phyloP scores from a whole-genome alignment of 2,329 filamentous ascomycete genomes.

The Cercospora sp. region DNA sequence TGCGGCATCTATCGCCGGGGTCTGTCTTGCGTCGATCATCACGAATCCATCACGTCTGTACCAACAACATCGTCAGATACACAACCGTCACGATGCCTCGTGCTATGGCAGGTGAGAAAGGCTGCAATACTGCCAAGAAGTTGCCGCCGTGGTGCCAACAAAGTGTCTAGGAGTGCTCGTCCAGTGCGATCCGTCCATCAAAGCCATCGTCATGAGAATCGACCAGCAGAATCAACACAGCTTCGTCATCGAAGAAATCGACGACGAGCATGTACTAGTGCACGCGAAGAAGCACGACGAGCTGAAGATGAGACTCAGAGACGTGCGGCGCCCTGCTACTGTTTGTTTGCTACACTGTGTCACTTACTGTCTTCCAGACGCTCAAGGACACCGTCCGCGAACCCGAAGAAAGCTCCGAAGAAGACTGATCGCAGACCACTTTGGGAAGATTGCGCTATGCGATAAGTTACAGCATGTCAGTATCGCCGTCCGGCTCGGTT shows the following conservation, averaged over 20 bases:
- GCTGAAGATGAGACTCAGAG: slow-evolving; percentile 68
- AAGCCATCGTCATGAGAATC: slow-evolving; percentile 78
- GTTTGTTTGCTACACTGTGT: neutral
- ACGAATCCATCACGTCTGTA: neutral
- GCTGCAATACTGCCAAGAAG: neutral
- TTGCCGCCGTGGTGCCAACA: slow-evolving; percentile 1
- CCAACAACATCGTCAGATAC: neutral
- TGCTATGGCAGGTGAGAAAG: slow-evolving; percentile 29
- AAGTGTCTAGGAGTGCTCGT: slow-evolving; percentile 64
- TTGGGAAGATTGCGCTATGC: neutral
- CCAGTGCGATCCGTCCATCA: slow-evolving; percentile 83
- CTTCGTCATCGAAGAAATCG: slow-evolving; percentile 77
- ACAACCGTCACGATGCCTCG: slow-evolving; percentile 27
- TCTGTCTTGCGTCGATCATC: neutral
- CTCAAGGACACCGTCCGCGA: slow-evolving; percentile 43
- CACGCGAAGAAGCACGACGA: slow-evolving; percentile 70
- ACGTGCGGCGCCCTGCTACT: slow-evolving; percentile 49
- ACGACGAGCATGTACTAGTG: slow-evolving; percentile 73
- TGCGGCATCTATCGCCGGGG: neutral
- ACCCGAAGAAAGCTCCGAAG: slow-evolving; percentile 41
- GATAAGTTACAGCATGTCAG: neutral
- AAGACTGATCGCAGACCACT: slow-evolving; percentile 31
- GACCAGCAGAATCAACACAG: slow-evolving; percentile 66
- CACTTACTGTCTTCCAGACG: slow-evolving; percentile 27
- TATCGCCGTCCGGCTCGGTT: neutral